A percentile compares a stretch with the other conserved stretches of the same genome.
Conservation (phyloP, 257 asterid species). For the Linaria vulgaris region DNA sequence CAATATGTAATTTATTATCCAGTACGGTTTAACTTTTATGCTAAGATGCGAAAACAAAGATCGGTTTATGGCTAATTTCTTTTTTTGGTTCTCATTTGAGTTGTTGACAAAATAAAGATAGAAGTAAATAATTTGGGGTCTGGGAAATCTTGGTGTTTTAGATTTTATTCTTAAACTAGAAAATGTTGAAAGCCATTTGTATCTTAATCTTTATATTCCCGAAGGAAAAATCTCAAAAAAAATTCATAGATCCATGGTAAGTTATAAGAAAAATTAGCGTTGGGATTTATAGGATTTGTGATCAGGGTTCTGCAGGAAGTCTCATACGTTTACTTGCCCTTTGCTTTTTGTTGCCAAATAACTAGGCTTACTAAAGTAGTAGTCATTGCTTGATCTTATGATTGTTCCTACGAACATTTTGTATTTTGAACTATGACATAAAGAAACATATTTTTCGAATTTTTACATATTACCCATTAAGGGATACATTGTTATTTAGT, state of each 20-base stretch:
- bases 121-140: neutral
- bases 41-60: neutral
- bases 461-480: neutral
- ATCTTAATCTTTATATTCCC: neutral
- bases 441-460: neutral
- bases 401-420: neutral
- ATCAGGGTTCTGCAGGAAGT: constrained; percentile 7
- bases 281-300: neutral
- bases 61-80: too few relatives aligned
- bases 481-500: neutral
- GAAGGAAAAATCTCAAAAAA: neutral
- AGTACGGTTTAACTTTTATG: neutral
- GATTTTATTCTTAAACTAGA: neutral
- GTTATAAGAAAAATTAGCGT: neutral
- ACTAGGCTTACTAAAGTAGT: neutral
- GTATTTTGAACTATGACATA: neutral
- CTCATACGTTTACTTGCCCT: neutral
- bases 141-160: too few relatives aligned
- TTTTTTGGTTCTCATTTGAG: too few relatives aligned
- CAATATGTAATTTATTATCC: neutral
- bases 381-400: neutral
- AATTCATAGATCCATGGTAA: neutral
- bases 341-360: neutral
- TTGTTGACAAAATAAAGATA: neutral
- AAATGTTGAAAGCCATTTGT: neutral